phyloP scores from a whole-genome alignment of 1,139 yeast genomes.

The Nakaseomyces sp. region DNA sequence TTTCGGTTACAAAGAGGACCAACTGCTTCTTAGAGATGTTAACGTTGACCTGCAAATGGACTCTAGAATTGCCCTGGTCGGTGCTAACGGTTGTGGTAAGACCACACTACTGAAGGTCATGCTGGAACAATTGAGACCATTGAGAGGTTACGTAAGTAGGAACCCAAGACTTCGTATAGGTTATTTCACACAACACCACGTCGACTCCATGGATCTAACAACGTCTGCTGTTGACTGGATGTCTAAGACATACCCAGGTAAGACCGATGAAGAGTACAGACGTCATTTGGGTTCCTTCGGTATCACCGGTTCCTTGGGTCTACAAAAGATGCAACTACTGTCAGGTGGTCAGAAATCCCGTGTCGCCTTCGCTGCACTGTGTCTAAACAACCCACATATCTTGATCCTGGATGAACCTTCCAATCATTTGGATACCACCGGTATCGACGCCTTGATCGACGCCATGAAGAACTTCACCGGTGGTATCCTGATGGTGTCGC shows the following conservation, averaged over 20 bases:
- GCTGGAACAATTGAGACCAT: conserved; percentile 67
- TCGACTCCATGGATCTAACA: conserved; percentile 91
- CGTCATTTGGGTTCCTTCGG: conserved; percentile 96
- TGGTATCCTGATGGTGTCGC: conserved; percentile 95
- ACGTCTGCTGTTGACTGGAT: conserved; percentile 90
- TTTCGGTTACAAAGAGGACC: conserved; percentile 69
- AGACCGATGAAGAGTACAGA: conserved; percentile 92
- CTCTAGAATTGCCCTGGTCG: conserved; percentile 91
- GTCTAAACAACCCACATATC: conserved; percentile 86
- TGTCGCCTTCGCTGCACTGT: conserved; percentile 94
- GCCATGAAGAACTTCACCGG: conserved; percentile 85
- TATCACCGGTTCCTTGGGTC: conserved; percentile 86
- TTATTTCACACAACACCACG: conserved; percentile 98
- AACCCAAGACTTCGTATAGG: conserved; percentile 89
- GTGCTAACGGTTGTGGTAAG: conserved; percentile 99
- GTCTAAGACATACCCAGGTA: conserved; percentile 85
- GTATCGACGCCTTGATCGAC: conserved; percentile 88
- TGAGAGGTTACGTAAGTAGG: conserved; percentile 63
- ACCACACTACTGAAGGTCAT: conserved; percentile 82
- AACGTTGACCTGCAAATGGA: conserved; percentile 88
- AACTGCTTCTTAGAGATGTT: conserved; percentile 58
- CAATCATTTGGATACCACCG: conserved; percentile 96
- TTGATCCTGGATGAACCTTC: conserved; percentile 96
- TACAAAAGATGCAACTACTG: conserved; percentile 79
- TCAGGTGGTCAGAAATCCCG: conserved; percentile 99